Evolutionary conservation across 192 early-diverging fungal species (phyloP).

Genomic region (Rhizophagus prolifer): DNA sequence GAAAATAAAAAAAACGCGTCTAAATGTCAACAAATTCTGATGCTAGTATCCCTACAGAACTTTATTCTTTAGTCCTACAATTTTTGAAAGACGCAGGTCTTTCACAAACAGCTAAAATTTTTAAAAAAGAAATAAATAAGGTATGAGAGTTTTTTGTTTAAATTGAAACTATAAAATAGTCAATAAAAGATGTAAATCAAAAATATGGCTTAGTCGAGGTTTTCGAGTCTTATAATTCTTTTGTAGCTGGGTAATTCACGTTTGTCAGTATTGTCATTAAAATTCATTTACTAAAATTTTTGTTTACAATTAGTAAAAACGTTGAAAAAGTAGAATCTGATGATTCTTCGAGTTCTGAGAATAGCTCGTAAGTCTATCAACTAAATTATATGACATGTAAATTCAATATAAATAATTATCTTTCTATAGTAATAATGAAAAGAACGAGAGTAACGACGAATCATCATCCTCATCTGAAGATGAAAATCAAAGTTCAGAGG

Average conservation of each 20-base stretch:
- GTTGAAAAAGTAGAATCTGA: neutral
- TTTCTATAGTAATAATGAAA: neutral
- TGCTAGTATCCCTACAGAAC: neutral
- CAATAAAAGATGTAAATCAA: neutral
- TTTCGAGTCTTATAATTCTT: neutral
- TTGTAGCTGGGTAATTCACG: neutral
- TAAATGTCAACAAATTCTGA: too few species aligned
- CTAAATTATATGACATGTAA: neutral
- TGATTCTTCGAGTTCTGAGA: neutral
- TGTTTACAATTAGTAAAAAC: neutral
- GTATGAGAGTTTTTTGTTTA: neutral
- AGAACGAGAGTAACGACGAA: neutral
- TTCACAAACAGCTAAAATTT: neutral
- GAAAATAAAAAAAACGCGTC: too few species aligned
- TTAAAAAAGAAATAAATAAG: neutral
- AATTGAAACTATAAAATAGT: neutral
- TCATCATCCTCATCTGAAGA: neutral
- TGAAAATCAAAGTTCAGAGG: too few species aligned
- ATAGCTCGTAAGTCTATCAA: neutral
- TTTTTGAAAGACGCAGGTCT: neutral
- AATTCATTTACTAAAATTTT: neutral
- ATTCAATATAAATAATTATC: neutral
- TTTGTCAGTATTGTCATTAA: neutral
- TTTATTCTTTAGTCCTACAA: neutral
- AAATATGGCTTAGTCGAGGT: neutral